phyloP scores from a whole-genome alignment of 1,284 basidiomycete genomes.

The Cutaneotrichosporon dermatis region DNA sequence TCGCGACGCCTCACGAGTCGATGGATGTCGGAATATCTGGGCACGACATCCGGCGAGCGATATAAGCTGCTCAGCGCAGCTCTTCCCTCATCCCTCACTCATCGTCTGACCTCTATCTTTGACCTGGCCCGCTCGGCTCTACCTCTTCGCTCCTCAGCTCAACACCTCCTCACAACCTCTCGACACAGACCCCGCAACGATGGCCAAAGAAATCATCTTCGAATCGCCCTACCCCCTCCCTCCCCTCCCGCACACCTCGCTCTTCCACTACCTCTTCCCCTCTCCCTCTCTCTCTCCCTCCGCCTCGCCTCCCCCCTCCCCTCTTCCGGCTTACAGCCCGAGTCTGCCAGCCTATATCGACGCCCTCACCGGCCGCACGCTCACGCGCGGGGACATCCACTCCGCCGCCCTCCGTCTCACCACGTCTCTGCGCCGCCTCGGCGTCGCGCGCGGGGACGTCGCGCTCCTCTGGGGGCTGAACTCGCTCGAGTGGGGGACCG shows the following conservation, averaged over 20 bases:
- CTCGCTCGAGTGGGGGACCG: constrained; percentile 54
- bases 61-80: too few relatives aligned
- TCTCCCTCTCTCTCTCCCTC: constrained; percentile 31
- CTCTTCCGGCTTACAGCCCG: constrained; percentile 32
- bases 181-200: background rate
- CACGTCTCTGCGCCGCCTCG: constrained; percentile 52
- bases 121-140: too few relatives aligned
- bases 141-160: too few relatives aligned
- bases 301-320: constrained; percentile 17
- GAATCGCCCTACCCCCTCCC: constrained; percentile 12
- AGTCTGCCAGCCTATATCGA: constrained; percentile 62
- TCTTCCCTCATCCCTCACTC: too few relatives aligned
- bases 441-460: constrained; percentile 35
- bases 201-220: constrained; percentile 8
- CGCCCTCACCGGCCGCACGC: constrained; percentile 56
- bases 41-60: too few relatives aligned
- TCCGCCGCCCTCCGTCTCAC: constrained; percentile 58
- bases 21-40: too few relatives aligned
- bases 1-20: too few relatives aligned
- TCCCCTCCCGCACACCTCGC: constrained; percentile 7
- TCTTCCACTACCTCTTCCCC: constrained; percentile 20
- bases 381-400: constrained; percentile 60
- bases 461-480: constrained; percentile 52
- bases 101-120: too few relatives aligned
- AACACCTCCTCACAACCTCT: background rate